A percentile compares a stretch with the other conserved stretches of the same genome.
Conservation (phyloP, 805 yeast genomes). For the Cyberlindnera lachancei region DNA sequence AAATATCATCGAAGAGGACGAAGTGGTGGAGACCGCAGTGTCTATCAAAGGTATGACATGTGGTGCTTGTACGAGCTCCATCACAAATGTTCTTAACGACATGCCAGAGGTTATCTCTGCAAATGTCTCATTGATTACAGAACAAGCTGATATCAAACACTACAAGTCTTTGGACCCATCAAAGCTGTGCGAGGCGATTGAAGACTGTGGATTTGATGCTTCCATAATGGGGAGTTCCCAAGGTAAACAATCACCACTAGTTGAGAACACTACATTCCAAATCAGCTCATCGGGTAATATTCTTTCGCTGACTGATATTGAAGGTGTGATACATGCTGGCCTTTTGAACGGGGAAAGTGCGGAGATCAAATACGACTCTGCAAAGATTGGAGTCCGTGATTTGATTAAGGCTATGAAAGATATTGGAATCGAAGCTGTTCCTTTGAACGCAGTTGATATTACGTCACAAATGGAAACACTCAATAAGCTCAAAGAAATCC, state of each 20-base stretch:
- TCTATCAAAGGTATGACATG: conserved; percentile 23
- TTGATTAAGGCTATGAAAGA: conserved; percentile 47
- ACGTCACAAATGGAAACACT: conserved; percentile 63
- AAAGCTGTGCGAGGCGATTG: conserved; percentile 46
- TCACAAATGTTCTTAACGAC: conserved; percentile 44
- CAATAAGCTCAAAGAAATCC: conserved; percentile 62
- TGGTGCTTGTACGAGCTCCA: conserved; percentile 43
- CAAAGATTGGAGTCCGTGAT: conserved; percentile 52
- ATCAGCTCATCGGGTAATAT: conserved; percentile 41
- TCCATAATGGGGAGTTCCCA: conserved; percentile 14
- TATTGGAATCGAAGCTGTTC: conserved; percentile 46
- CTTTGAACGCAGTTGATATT: conserved; percentile 42
- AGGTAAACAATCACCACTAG: not conserved
- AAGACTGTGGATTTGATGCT: conserved; percentile 72
- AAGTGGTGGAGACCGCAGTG: conserved; percentile 10
- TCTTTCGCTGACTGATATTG: conserved; percentile 27
- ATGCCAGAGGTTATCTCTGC: conserved; percentile 46
- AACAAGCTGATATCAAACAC: conserved; percentile 57
- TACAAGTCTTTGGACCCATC: conserved; percentile 24
- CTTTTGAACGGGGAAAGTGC: conserved; percentile 9
- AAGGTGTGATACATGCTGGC: conserved; percentile 24
- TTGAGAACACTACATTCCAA: conserved; percentile 8
- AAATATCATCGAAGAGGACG: not conserved
- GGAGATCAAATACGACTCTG: conserved; percentile 42
- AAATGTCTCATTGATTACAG: conserved; percentile 69